Conservation (phyloP, 2,329 filamentous ascomycete genomes). For the Fusarium sp. region DNA sequence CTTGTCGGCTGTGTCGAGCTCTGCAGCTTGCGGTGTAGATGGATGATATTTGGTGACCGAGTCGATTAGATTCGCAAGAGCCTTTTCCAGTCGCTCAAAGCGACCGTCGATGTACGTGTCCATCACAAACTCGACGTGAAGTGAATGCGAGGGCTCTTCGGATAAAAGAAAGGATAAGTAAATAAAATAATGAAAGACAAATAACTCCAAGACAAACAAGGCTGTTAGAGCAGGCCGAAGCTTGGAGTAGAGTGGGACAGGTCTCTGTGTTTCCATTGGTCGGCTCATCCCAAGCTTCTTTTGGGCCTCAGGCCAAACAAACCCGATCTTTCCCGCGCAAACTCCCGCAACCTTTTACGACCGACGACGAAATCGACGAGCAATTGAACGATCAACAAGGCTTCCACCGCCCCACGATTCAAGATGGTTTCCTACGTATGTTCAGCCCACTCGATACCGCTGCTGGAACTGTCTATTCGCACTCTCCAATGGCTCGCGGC, state of each 20-base stretch:
- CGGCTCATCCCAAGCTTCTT: conserved; percentile 19
- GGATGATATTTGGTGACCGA: conserved; percentile 87
- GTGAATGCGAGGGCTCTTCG: not conserved
- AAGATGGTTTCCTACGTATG: conserved; percentile 57
- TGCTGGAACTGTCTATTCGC: not conserved
- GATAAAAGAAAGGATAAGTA: conserved; percentile 3
- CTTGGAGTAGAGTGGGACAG: conserved; percentile 38
- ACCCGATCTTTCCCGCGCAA: conserved; percentile 51
- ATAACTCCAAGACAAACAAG: conserved; percentile 11
- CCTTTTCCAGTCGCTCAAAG: conserved; percentile 74
- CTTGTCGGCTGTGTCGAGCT: conserved; percentile 76
- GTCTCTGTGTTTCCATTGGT: conserved; percentile 7
- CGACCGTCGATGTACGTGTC: conserved; percentile 69
- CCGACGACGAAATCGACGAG: conserved; percentile 48
- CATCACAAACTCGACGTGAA: conserved; percentile 56
- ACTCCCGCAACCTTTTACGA: conserved; percentile 48
- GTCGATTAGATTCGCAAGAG: conserved; percentile 76
- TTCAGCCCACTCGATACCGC: conserved; percentile 2
- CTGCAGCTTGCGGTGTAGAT: conserved; percentile 71
- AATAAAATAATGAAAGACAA: conserved; percentile 26
- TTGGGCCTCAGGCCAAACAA: conserved; percentile 50
- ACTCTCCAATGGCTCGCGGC: conserved; percentile 20
- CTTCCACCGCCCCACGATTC: conserved; percentile 48
- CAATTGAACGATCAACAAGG: conserved; percentile 53
- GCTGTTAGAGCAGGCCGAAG: conserved; percentile 29